Evolutionary conservation across 148 eudicot genomes (phyloP).

Genomic region (Rhododendron kiyosumense): DNA sequence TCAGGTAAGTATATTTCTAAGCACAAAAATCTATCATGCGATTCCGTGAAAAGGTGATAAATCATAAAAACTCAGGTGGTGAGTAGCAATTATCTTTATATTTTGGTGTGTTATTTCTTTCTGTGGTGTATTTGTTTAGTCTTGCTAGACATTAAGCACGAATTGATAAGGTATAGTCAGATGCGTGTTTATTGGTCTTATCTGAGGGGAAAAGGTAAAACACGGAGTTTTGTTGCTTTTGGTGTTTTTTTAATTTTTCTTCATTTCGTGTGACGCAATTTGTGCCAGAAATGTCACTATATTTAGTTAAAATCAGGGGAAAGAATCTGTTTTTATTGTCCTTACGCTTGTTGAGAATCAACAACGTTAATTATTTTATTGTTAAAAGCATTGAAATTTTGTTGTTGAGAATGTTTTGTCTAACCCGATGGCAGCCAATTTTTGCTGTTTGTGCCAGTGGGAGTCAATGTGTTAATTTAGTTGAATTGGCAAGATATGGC

Average conservation of each 20-base stretch:
- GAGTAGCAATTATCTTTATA: neutral
- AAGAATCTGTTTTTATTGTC: neutral
- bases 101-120: neutral
- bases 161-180: neutral
- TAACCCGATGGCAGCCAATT: neutral
- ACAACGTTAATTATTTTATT: neutral
- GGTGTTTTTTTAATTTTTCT: neutral
- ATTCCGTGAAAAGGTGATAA: neutral
- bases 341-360: neutral
- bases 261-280: neutral
- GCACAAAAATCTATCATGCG: neutral
- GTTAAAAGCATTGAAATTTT: neutral
- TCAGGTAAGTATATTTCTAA: slow-evolving; percentile 39
- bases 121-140: neutral
- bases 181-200: neutral
- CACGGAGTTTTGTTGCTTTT: neutral
- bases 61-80: neutral
- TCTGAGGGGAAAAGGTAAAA: neutral
- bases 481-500: neutral
- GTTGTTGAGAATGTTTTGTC: neutral
- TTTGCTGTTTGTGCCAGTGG: neutral
- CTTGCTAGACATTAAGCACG: neutral
- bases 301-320: neutral
- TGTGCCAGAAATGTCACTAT: neutral
- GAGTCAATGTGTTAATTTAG: neutral